Percentiles rank a stretch among this genome's conserved stretches.
These are phyloP conservation scores for Colletotrichum navitas DNA, from an alignment of 2,329 filamentous ascomycete genomes.

Conservation along the genomic window DNA sequence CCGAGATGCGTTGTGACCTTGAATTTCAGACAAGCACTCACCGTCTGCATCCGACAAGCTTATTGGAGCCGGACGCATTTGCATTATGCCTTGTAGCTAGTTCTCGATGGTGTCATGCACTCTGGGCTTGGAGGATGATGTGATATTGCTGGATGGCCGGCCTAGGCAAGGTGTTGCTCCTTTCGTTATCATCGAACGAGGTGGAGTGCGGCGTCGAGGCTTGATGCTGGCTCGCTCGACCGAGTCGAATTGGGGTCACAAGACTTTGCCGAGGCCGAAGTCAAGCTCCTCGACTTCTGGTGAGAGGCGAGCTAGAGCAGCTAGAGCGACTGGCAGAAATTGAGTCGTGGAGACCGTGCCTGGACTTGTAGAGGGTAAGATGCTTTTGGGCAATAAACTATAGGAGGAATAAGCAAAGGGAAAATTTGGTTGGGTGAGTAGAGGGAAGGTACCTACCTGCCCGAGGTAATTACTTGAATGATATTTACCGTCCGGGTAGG, in stretches of 20 bases:
- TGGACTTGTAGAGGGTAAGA: constrained; percentile 20
- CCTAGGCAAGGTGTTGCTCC: not conserved
- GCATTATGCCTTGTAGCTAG: constrained; percentile 16
- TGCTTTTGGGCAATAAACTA: not conserved
- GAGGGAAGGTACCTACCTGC: not conserved
- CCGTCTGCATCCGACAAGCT: not conserved
- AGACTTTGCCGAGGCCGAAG: constrained; percentile 6
- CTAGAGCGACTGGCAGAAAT: constrained; percentile 17
- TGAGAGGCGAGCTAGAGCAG: not conserved
- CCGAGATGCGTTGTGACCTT: not conserved
- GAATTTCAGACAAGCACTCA: not conserved
- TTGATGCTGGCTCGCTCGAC: constrained; percentile 30
- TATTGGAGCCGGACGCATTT: not conserved
- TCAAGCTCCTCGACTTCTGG: not conserved
- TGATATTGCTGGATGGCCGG: not conserved
- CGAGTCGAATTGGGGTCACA: not conserved
- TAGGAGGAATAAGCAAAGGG: constrained; percentile 8
- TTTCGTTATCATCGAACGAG: not conserved
- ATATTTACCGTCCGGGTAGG: too few relatives aligned
- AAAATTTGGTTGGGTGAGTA: not conserved
- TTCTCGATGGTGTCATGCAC: not conserved
- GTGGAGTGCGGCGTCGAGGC: constrained; percentile 27
- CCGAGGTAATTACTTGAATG: not conserved
- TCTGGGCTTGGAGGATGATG: not conserved
- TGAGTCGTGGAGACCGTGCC: constrained; percentile 19